phyloP scores from a whole-genome alignment of 352 stramenopile genomes.

The Hyaloperonospora brassicae region DNA sequence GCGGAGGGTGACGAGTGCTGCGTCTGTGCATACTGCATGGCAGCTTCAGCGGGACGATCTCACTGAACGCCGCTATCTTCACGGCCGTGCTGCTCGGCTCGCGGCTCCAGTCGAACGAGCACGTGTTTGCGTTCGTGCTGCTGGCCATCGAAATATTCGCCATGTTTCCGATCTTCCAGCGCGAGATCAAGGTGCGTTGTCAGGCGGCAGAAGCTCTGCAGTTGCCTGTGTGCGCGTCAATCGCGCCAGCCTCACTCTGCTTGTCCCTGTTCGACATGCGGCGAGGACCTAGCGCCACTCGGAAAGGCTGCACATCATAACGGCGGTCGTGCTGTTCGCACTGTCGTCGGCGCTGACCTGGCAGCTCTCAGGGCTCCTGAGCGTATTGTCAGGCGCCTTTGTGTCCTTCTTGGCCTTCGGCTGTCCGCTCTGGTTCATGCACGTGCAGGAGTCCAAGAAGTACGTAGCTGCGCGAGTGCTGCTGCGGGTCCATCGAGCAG shows the following conservation, averaged over 20 bases:
- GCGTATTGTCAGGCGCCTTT: slow-evolving; percentile 50
- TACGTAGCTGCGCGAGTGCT: slow-evolving; percentile 28
- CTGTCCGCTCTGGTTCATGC: slow-evolving; percentile 86
- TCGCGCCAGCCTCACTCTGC: slow-evolving; percentile 7
- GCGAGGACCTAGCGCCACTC: slow-evolving; percentile 37
- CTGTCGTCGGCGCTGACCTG: slow-evolving; percentile 70
- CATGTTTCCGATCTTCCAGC: slow-evolving; percentile 83
- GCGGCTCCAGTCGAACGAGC: slow-evolving; percentile 84
- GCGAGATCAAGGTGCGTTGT: slow-evolving; percentile 63
- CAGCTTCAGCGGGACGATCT: slow-evolving; percentile 85
- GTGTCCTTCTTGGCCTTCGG: slow-evolving; percentile 80
- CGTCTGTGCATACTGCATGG: slow-evolving; percentile 5
- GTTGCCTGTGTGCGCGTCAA: no score
- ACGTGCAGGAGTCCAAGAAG: slow-evolving; percentile 88
- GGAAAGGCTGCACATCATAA: slow-evolving; percentile 57
- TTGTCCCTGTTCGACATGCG: slow-evolving; percentile 2
- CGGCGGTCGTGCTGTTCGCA: slow-evolving; percentile 59
- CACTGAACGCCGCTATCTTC: slow-evolving; percentile 89
- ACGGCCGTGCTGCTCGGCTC: slow-evolving; percentile 88
- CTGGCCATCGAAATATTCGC: slow-evolving; percentile 88
- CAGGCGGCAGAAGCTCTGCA: background rate
- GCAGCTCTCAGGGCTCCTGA: slow-evolving; percentile 57
- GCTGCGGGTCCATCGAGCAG: background rate
- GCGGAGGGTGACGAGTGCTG: slow-evolving; percentile 5
- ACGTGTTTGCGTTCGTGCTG: slow-evolving; percentile 88